These are phyloP conservation scores for Cantharellus anzutake DNA, from an alignment of 768 basidiomycete species.

Conservation along the genomic window DNA sequence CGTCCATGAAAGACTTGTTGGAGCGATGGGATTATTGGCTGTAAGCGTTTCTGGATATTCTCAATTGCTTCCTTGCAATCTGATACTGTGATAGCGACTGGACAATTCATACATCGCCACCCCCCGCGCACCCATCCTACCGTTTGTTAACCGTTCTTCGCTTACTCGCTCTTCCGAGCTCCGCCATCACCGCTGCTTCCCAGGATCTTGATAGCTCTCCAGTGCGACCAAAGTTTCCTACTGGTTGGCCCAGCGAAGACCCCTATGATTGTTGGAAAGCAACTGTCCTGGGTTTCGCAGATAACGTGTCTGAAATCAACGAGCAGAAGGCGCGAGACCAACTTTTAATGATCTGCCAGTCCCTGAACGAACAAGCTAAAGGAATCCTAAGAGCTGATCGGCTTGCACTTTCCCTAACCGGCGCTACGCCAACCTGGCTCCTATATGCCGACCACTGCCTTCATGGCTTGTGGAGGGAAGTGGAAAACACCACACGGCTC, in stretches of 20 bases:
- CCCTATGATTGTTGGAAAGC: slow-evolving; percentile 5
- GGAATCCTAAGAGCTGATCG: too few relatives aligned
- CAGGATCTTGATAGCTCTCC: slow-evolving; percentile 12
- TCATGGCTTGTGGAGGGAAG: not conserved
- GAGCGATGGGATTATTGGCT: slow-evolving; percentile 63
- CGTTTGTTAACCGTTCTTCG: slow-evolving; percentile 55
- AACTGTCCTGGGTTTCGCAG: slow-evolving; percentile 7
- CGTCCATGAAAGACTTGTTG: slow-evolving; percentile 33
- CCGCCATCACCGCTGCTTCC: slow-evolving; percentile 17
- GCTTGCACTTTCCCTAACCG: too few relatives aligned
- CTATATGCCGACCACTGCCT: not conserved
- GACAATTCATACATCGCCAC: slow-evolving; percentile 45
- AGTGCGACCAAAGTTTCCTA: not conserved
- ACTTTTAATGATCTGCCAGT: too few relatives aligned
- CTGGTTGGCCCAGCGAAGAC: not conserved
- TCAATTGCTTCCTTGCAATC: not conserved
- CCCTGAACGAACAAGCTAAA: too few relatives aligned
- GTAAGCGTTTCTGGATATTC: slow-evolving; percentile 24
- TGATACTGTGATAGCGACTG: slow-evolving; percentile 38
- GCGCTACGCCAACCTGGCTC: not conserved
- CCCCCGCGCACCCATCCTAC: slow-evolving; percentile 59
- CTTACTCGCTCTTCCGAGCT: slow-evolving; percentile 33
- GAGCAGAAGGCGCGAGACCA: not conserved
- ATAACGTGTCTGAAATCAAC: slow-evolving; percentile 4
- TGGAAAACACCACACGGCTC: too few relatives aligned